Base-by-base conservation (phyloP, 306 rosid genomes). In the Castanopsis chinensis region DNA sequence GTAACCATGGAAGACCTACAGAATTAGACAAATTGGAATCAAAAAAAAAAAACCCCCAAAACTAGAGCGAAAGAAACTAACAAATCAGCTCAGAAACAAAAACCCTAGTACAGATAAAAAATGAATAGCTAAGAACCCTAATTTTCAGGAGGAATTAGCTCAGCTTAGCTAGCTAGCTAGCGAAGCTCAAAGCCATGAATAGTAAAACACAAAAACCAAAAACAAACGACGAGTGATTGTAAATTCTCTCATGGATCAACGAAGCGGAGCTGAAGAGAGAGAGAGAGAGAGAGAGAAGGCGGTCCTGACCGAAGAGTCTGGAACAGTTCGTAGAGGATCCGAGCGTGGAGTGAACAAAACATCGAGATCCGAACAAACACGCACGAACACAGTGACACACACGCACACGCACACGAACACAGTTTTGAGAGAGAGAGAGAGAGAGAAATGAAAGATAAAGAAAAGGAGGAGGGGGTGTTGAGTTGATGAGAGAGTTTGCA, bases 281-380 rank as follows among this genome's bases (percentile, higher is more conserved):
- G 71, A n/a, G 21, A 3, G 2, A 37, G 9, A 69, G 18, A 74
- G 19, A 20, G 74, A 60, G 54, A 69, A 73, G 25, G 65, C 25
- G 74, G 74, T 70, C 81, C 88, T 74, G 23, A 89, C 89, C 87
- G 83, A 73, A 85, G 72, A 37, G 80, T 80, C 75, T 69, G 72
- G 63, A 81, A 63, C 57, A 90, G 69, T 20, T 69, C 41, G 43
- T 60, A 77, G 69, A 82, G 23, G 80, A 86, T 85, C 80, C 81
- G 81, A 81, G 78, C 77, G 72, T 68, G 70, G 67, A 86, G 80
- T 79, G 80, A 28, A 71, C 81, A 72, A 74, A 84, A 74, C 83
- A 86, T 75, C 79, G 79, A 63, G 84, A 87, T 83, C 86, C 81
- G n/a, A 12, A 55, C 56, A 67, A 49, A 59, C 23, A 21, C 7